A percentile compares a stretch with the other conserved stretches of the same genome.
These are phyloP conservation scores for Sporothrix phasma DNA, from an alignment of 2,329 filamentous ascomycete species.

Conservation along the genomic window DNA sequence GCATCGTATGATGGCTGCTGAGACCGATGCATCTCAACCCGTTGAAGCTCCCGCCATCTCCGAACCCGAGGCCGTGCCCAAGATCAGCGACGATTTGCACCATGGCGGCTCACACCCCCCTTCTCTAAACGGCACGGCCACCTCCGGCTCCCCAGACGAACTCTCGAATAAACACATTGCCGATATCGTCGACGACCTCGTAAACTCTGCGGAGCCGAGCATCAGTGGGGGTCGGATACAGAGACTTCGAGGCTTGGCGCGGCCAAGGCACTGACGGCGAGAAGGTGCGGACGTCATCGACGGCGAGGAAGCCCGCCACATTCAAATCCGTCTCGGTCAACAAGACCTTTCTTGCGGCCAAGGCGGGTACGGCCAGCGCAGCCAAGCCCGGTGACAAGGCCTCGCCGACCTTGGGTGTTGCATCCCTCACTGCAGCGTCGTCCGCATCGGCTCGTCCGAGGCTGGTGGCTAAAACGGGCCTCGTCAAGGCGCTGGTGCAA, in stretches of 20 bases:
- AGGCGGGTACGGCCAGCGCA: constrained; percentile 37
- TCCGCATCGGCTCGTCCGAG: constrained; percentile 50
- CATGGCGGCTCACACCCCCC: constrained; percentile 38
- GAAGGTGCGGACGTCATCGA: constrained; percentile 45
- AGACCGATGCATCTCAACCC: constrained; percentile 44
- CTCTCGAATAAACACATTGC: constrained; percentile 48
- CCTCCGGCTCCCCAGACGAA: constrained; percentile 35
- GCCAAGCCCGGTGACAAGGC: constrained; percentile 45
- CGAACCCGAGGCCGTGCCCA: constrained; percentile 35
- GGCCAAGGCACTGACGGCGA: constrained; percentile 46
- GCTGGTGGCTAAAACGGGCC: constrained; percentile 65
- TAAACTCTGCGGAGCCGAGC: constrained; percentile 56
- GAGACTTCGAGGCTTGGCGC: constrained; percentile 55
- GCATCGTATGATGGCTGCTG: constrained; percentile 57
- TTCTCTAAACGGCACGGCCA: constrained; percentile 38
- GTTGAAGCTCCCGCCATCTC: constrained; percentile 43
- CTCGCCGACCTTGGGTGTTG: constrained; percentile 33
- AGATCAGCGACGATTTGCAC: constrained; percentile 32
- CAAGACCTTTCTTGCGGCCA: constrained; percentile 71
- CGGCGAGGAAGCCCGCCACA: constrained; percentile 62
- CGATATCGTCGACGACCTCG: constrained; percentile 47
- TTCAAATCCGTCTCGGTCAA: constrained; percentile 85
- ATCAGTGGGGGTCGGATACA: constrained; percentile 68
- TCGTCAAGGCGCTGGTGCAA: constrained; percentile 39
- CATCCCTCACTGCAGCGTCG: constrained; percentile 34